Conservation (phyloP, 2,329 filamentous ascomycete genomes). For the Colletotrichum neosansevieriae region DNA sequence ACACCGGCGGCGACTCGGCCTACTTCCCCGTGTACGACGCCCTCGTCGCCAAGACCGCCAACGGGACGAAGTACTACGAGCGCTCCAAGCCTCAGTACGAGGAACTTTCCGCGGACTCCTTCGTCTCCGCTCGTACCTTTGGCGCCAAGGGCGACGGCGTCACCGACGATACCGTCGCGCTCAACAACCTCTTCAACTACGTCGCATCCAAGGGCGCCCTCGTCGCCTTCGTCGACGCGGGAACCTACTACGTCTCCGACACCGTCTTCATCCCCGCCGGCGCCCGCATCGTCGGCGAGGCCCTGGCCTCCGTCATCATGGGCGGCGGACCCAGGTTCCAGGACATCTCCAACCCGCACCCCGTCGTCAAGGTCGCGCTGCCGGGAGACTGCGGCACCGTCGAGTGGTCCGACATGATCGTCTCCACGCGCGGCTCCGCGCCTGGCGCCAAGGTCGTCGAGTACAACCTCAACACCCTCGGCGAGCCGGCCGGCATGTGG, state of each 20-base stretch:
- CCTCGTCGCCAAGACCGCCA: slow-evolving; percentile 58
- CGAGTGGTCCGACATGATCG: slow-evolving; percentile 79
- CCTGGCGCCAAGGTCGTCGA: slow-evolving; percentile 78
- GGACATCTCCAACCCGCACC: slow-evolving; percentile 68
- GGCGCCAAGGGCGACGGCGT: slow-evolving; percentile 80
- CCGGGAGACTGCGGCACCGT: slow-evolving; percentile 73
- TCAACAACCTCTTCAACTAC: slow-evolving; percentile 73
- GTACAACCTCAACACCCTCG: slow-evolving; percentile 73
- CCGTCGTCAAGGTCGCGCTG: slow-evolving; percentile 75
- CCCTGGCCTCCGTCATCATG: slow-evolving; percentile 64
- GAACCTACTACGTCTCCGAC: slow-evolving; percentile 69
- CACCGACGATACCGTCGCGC: slow-evolving; percentile 79
- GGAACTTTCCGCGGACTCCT: slow-evolving; percentile 65
- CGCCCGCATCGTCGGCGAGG: slow-evolving; percentile 71
- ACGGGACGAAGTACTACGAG: slow-evolving; percentile 71
- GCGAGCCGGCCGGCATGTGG: slow-evolving; percentile 71
- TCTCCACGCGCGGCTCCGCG: slow-evolving; percentile 75
- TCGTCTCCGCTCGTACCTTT: slow-evolving; percentile 75
- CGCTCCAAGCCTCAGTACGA: slow-evolving; percentile 84
- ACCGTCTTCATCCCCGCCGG: slow-evolving; percentile 64
- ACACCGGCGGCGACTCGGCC: slow-evolving; percentile 61
- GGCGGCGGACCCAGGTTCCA: slow-evolving; percentile 68
- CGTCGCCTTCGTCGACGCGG: slow-evolving; percentile 71
- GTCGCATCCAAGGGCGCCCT: slow-evolving; percentile 61
- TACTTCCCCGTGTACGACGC: slow-evolving; percentile 60